phyloP scores from a whole-genome alignment of 495 filamentous ascomycete genomes.

The Trichoderma orchidacearum region DNA sequence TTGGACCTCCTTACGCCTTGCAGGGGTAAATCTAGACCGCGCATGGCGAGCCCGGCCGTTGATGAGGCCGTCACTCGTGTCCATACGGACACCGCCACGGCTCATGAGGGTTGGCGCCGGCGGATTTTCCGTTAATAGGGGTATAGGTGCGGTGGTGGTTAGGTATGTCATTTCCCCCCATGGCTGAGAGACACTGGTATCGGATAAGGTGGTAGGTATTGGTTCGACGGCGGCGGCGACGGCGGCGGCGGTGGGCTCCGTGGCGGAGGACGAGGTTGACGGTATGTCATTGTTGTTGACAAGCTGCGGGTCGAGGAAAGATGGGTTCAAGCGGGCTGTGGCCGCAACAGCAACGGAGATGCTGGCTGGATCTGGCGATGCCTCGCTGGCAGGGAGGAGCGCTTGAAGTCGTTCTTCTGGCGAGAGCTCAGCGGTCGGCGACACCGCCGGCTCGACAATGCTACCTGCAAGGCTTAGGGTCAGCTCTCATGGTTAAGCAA shows the following conservation, averaged over 20 bases:
- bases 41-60: conserved; percentile 24
- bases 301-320: conserved; percentile 35
- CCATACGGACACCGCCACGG: conserved; percentile 29
- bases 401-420: conserved; percentile 24
- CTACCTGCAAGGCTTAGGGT: neutral
- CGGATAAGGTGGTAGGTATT: conserved; percentile 2
- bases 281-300: conserved; percentile 19
- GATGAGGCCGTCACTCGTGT: conserved; percentile 14
- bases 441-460: conserved; percentile 2
- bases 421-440: conserved; percentile 8
- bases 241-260: neutral
- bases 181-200: conserved; percentile 13
- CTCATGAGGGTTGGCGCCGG: conserved; percentile 10
- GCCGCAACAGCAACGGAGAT: conserved; percentile 33
- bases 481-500: neutral
- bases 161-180: conserved; percentile 32
- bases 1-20: conserved; percentile 63
- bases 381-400: conserved; percentile 13
- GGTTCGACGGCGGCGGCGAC: conserved; percentile 6
- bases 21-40: conserved; percentile 54
- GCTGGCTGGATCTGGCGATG: conserved; percentile 16
- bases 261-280: conserved; percentile 10
- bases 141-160: conserved; percentile 12
- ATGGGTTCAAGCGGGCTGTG: conserved; percentile 29
- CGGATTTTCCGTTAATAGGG: conserved; percentile 4